Conservation (phyloP, 2,329 filamentous ascomycete species). For the Paracoccidioides lutzii region DNA sequence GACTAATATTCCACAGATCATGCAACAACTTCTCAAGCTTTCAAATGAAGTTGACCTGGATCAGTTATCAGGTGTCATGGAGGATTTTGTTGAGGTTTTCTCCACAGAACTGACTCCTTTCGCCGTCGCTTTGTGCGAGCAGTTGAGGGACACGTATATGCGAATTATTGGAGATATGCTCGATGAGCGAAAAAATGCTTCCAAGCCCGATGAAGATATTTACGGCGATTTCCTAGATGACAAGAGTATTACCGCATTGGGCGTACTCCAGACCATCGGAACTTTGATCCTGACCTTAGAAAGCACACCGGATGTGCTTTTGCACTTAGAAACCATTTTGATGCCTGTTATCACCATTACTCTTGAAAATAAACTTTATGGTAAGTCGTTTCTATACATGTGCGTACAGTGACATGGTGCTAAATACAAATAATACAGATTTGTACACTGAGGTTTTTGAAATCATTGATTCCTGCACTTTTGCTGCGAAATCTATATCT, state of each 20-base stretch:
- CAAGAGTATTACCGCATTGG: constrained; percentile 94
- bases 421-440: constrained; percentile 39
- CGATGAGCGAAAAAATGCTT: constrained; percentile 60
- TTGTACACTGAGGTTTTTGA: constrained; percentile 98
- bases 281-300: constrained; percentile 93
- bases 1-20: constrained; percentile 94
- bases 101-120: constrained; percentile 95
- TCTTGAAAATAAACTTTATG: constrained; percentile 93
- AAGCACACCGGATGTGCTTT: constrained; percentile 87
- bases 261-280: constrained; percentile 92
- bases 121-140: constrained; percentile 87
- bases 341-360: constrained; percentile 97
- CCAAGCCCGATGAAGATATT: constrained; percentile 60
- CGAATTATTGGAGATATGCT: constrained; percentile 84
- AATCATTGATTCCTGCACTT: constrained; percentile 98
- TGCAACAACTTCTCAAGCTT: constrained; percentile 94
- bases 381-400: constrained; percentile 29
- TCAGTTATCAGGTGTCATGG: constrained; percentile 95
- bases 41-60: constrained; percentile 98
- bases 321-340: constrained; percentile 86
- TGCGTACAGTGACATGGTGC: neutral
- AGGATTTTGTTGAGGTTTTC: constrained; percentile 98
- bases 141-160: constrained; percentile 89
- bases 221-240: constrained; percentile 91
- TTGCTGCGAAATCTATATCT: constrained; percentile 90